phyloP scores from a whole-genome alignment of 805 yeast species.

The Wickerhamiella siamensis region DNA sequence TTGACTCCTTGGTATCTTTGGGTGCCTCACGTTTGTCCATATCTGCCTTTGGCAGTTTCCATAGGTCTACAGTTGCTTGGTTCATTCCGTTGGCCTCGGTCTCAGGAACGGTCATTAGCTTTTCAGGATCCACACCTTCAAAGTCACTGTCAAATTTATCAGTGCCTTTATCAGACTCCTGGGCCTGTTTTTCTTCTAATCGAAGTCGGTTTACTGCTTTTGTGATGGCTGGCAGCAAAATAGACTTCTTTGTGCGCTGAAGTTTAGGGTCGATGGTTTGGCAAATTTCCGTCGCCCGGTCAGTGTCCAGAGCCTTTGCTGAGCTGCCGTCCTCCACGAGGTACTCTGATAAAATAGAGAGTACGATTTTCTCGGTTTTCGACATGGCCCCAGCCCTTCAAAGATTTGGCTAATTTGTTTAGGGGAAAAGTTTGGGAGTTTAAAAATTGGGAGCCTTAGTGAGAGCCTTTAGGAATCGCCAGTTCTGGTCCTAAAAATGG shows the following conservation, averaged over 20 bases:
- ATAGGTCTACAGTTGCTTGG: conserved; percentile 56
- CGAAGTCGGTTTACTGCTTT: conserved; percentile 40
- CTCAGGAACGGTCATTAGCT: conserved; percentile 42
- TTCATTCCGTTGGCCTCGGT: conserved; percentile 56
- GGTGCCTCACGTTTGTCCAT: conserved; percentile 3
- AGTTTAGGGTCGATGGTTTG: conserved; percentile 54
- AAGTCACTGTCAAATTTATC: conserved; percentile 29
- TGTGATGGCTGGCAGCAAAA: conserved; percentile 50
- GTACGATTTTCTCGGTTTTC: conserved; percentile 16
- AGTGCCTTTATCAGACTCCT: conserved; percentile 15
- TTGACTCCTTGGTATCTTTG: conserved; percentile 4
- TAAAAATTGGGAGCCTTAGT: too few species aligned
- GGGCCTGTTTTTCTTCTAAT: conserved; percentile 50
- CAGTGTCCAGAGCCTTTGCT: conserved; percentile 9
- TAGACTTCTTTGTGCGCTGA: conserved; percentile 50
- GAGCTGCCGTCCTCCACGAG: conserved; percentile 29
- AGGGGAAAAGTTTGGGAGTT: too few species aligned
- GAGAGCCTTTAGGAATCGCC: too few species aligned
- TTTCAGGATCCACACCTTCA: conserved; percentile 28
- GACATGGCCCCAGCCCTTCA: too few species aligned
- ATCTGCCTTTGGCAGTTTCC: conserved; percentile 31
- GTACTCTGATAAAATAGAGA: conserved; percentile 19
- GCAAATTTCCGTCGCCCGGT: conserved; percentile 24
- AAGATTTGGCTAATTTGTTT: too few species aligned
- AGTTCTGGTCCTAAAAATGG: too few species aligned